Base-by-base conservation (phyloP, 2,329 filamentous ascomycete species). In the Stromatinia cepivora region DNA sequence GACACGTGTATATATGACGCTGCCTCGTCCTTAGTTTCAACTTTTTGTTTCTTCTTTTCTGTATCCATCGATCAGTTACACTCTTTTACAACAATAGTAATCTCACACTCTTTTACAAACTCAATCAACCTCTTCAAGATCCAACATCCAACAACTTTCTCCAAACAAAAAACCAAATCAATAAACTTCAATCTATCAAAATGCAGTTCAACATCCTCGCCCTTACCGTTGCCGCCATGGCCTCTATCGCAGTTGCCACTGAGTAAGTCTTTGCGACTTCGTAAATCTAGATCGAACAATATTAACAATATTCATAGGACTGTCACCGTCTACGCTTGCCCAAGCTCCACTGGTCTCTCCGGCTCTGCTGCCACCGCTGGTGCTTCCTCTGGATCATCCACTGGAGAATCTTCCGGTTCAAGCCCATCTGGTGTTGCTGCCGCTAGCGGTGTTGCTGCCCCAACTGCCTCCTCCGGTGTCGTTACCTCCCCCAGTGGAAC, bases 171-270 rank as follows among this genome's bases (percentile, higher is more conserved):
- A 52, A 36, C 20, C 69, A 73, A 67, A 66, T 61, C 71, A 67
- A 59, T 57, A 25, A 65, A 48, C 61, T 50, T 64, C 66, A 66
- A 76, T 75, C 73, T 72, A 45, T 75, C 76, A 79, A 78, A 61
- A 79, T 79, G 77, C 76, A 78, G 71, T 79, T 78, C 77, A 76
- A 73, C 71, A 65, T 72, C 70, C 59, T 74, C 71, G 72, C 74
- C 65, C 48, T 78, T 73, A 70, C 68, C 63, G 57, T 77, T 59
- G 76, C 76, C 73, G 72, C 73, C 70, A 72, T 77, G 72, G 76
- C 76, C 53, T 66, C 76, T 68, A 72, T 71, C 63, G 76, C 72
- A 62, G 66, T 70, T 65, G 76, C 77, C 62, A 58, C 50, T 45
- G 69, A 72, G 75, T 75, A 62, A 72, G 73, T 71, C 28, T 31